Evolutionary conservation across 208 protist species (phyloP), one percentile per base, ranked within the genome.

Genomic region (Herpetomonas tarakana): DNA sequence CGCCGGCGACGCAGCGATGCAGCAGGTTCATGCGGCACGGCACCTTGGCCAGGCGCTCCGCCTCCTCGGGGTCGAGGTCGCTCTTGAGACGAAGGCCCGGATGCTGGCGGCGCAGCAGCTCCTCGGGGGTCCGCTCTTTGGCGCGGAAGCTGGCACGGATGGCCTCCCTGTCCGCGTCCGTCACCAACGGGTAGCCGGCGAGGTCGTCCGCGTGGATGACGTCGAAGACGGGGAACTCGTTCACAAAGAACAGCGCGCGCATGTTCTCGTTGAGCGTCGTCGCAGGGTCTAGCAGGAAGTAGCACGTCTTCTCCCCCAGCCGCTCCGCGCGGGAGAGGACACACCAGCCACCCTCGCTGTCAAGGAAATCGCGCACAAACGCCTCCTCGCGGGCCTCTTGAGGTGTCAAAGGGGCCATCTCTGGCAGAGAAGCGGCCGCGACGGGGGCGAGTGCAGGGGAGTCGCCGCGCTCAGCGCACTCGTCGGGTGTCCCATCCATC

Each of bases 181-280:
- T 91, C 7, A 91, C 79, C 16, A 95, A 61, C 9, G 71, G 50
- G 44, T 79, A 89, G 35, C 49, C 38, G 16, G 25, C 54, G 6
- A 86, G 58, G 25, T 78, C 65, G 0, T 52, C 63, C 0, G 49
- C 65, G 27, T 75, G 80, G 11, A 93, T 65, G 3, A 96, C 81
- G 4, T 81, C 58, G 46, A 96, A 86, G 7, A 88, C 81, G 19
- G 90, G 90, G 54, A 80, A 96, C 75, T 96, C 90, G 51, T 80
- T 93, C 3, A 96, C 70, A 49, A 92, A 93, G 62, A 91, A 96
- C 12, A 96, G 61, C 0, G 64, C 71, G 21, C 90, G 86, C 30
- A 96, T 49, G 38, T 73, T 80, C 39, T 91, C 84, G 50, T 90
- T 84, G 14, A 96, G 62, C 21, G 90, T 92, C 18, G 74, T 54